These are phyloP conservation scores for Hyphopichia khmerensis DNA, from an alignment of 1,139 yeast genomes.

Conservation along the genomic window DNA sequence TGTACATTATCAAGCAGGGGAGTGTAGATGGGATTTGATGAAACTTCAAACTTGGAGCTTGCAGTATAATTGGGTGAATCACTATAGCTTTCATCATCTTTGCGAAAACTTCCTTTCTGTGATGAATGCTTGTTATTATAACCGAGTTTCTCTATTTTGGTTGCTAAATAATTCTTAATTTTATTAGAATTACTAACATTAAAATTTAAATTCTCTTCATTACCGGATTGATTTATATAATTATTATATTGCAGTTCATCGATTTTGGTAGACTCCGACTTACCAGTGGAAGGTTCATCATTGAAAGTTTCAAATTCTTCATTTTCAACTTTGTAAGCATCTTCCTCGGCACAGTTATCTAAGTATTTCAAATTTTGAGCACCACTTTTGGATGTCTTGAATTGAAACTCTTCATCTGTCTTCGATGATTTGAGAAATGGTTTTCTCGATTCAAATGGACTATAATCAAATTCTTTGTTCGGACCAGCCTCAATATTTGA, in stretches of 20 bases:
- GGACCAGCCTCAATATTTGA: slow-evolving; percentile 25
- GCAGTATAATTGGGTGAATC: not conserved
- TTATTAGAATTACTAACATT: slow-evolving; percentile 23
- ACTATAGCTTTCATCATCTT: not conserved
- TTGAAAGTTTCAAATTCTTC: not conserved
- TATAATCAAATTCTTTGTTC: slow-evolving; percentile 34
- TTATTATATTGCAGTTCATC: not conserved
- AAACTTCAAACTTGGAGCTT: not conserved
- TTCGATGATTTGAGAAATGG: slow-evolving; percentile 13
- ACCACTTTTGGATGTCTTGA: slow-evolving; percentile 8
- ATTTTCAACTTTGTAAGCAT: slow-evolving; percentile 1
- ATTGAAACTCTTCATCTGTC: slow-evolving; percentile 7
- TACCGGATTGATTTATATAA: not conserved
- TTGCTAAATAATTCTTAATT: slow-evolving; percentile 27
- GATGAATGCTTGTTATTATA: slow-evolving; percentile 13
- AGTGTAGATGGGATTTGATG: not conserved
- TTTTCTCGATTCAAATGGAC: slow-evolving; percentile 46
- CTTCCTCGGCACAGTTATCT: slow-evolving; percentile 6
- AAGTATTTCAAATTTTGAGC: slow-evolving; percentile 5
- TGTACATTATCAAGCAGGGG: not conserved
- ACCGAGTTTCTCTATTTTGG: slow-evolving; percentile 34
- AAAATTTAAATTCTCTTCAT: not conserved
- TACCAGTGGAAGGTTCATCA: not conserved
- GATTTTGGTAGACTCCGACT: not conserved
- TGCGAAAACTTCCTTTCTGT: not conserved